Conservation (phyloP, 2,329 filamentous ascomycete genomes). For the Metarhizium rileyi region DNA sequence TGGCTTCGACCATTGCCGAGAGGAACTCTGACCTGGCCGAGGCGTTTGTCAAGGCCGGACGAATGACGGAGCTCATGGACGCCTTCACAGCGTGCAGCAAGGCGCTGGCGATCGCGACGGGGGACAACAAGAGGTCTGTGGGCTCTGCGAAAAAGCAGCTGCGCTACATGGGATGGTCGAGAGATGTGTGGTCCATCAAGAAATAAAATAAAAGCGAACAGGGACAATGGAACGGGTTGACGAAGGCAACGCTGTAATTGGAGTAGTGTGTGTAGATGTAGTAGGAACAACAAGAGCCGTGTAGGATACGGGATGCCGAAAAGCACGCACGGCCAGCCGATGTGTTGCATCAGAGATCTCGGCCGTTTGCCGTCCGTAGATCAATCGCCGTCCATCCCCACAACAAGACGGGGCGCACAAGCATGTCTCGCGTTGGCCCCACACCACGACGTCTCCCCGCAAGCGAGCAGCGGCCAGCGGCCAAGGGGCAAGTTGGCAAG, state of each 20-base stretch:
- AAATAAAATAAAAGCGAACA: constrained; percentile 3
- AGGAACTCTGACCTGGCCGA: constrained; percentile 56
- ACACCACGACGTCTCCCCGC: too few species aligned
- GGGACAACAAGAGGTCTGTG: constrained; percentile 39
- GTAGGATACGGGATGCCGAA: too few species aligned
- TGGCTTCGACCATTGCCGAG: constrained; percentile 66
- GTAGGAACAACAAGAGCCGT: too few species aligned
- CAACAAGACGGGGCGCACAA: too few species aligned
- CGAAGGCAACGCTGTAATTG: background rate
- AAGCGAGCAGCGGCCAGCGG: too few species aligned
- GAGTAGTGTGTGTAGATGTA: too few species aligned
- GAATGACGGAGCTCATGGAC: constrained; percentile 68
- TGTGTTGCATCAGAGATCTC: too few species aligned
- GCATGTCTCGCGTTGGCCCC: background rate
- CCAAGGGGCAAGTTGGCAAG: too few species aligned
- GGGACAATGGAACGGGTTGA: background rate
- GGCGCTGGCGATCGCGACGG: constrained; percentile 49
- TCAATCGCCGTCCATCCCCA: too few species aligned
- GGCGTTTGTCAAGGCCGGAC: constrained; percentile 52
- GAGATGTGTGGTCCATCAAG: constrained; percentile 52
- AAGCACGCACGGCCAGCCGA: too few species aligned
- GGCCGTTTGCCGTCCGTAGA: too few species aligned
- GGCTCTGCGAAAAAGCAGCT: constrained; percentile 48
- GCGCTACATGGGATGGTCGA: constrained; percentile 52
- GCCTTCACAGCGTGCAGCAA: constrained; percentile 70